Conservation (phyloP, 106 monocot genomes). For the Triglochin maritima region DNA sequence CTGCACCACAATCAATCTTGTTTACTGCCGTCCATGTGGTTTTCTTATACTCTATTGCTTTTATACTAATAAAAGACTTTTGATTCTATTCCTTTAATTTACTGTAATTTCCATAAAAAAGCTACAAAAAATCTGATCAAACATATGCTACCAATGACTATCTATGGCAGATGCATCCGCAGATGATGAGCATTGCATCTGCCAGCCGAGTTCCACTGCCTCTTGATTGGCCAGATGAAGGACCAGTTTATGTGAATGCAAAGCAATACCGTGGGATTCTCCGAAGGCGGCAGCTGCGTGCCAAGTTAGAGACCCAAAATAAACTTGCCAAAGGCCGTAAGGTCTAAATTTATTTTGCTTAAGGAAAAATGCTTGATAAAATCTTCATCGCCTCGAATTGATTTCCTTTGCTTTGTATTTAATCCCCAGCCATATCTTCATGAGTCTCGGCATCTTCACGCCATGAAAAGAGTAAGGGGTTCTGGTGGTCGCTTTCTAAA, state of each 20-base stretch:
- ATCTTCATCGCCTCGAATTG: too few species aligned
- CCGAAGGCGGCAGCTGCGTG: constrained; percentile 25
- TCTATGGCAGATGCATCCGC: constrained; percentile 18
- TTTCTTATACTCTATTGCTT: too few species aligned
- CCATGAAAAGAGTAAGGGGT: constrained; percentile 32
- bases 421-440: constrained; percentile 29
- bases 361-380: too few species aligned
- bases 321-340: constrained; percentile 39
- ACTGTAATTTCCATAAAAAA: too few species aligned
- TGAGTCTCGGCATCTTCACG: constrained; percentile 28
- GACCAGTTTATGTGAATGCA: constrained; percentile 48
- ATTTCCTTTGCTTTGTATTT: background rate
- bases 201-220: constrained; percentile 28
- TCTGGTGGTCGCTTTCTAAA: constrained; percentile 37
- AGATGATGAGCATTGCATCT: constrained; percentile 14
- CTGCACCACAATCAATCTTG: too few species aligned
- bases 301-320: constrained; percentile 45
- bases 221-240: constrained; percentile 21
- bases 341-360: constrained; percentile 11
- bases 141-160: too few species aligned
- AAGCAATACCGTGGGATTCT: constrained; percentile 49
- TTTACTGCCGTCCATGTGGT: too few species aligned
- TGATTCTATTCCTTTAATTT: background rate
- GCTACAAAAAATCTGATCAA: too few species aligned
- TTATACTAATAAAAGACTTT: background rate